These are phyloP conservation scores for Oryza officinalis DNA, from an alignment of 176 grass and related monocot genomes.

Conservation along the genomic window DNA sequence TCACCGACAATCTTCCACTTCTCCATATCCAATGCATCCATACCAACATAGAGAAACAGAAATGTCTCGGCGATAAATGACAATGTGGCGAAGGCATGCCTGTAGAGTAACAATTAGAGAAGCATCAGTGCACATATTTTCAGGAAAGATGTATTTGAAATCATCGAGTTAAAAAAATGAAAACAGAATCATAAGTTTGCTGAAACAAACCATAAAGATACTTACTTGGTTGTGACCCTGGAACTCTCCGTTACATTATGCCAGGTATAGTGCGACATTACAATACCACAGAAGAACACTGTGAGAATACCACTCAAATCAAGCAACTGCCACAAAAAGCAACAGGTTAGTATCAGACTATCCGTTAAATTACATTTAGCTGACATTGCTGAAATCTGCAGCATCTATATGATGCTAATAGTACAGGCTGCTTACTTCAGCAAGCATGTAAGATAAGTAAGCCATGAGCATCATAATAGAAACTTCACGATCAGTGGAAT, in stretches of 20 bases:
- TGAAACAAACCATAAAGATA: slow-evolving; percentile 28
- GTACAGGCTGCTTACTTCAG: slow-evolving; percentile 65
- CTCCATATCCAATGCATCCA: slow-evolving; percentile 96
- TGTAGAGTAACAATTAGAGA: slow-evolving; percentile 30
- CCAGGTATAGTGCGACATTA: slow-evolving; percentile 99
- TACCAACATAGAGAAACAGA: slow-evolving; percentile 94
- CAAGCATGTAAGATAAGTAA: slow-evolving; percentile 94
- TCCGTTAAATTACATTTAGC: background rate
- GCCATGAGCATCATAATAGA: slow-evolving; percentile 96
- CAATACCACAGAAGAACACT: slow-evolving; percentile 91
- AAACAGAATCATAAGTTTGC: background rate
- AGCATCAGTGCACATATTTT: background rate
- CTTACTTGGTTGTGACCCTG: slow-evolving; percentile 91
- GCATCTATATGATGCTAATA: slow-evolving; percentile 22
- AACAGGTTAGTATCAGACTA: slow-evolving; percentile 9
- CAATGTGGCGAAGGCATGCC: slow-evolving; percentile 87
- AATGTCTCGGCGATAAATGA: slow-evolving; percentile 91
- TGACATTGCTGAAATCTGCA: background rate
- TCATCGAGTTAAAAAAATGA: background rate
- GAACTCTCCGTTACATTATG: slow-evolving; percentile 98
- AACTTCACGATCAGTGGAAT: slow-evolving; percentile 97
- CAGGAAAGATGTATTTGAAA: background rate
- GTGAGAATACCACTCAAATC: slow-evolving; percentile 94
- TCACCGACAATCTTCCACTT: slow-evolving; percentile 79
- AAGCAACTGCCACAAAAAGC: slow-evolving; percentile 64